Percentiles rank a stretch among this genome's conserved stretches.
Conservation (phyloP, 176 grass and related monocot genomes). For the Oryza meridionalis region DNA sequence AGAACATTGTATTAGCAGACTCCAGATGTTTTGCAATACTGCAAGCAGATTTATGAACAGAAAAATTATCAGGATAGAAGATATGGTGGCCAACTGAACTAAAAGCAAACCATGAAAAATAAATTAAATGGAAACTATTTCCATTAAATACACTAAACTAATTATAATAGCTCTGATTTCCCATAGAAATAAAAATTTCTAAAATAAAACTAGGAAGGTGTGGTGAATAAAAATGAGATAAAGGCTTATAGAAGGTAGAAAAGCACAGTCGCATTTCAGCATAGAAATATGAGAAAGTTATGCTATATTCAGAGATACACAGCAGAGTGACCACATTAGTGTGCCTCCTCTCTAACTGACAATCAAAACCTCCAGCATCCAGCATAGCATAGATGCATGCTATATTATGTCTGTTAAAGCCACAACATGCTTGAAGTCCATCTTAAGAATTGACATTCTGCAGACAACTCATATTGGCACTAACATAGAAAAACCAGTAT, state of each 20-base stretch:
- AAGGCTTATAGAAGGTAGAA: not conserved
- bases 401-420: not conserved
- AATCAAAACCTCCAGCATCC: slow-evolving; percentile 17
- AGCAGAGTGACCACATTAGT: not conserved
- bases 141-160: not conserved
- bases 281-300: not conserved
- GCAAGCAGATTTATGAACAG: not conserved
- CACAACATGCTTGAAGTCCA: not conserved
- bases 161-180: not conserved
- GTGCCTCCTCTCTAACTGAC: not conserved
- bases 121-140: not conserved
- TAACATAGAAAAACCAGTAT: not conserved
- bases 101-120: not conserved
- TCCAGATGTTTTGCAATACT: slow-evolving; percentile 62
- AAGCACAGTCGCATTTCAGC: slow-evolving; percentile 11
- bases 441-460: not conserved
- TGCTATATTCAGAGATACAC: slow-evolving; percentile 22
- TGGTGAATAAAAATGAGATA: not conserved
- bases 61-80: slow-evolving; percentile 1
- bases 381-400: slow-evolving; percentile 4
- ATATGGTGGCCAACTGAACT: not conserved
- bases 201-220: not conserved
- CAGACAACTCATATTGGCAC: not conserved
- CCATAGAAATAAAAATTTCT: not conserved
- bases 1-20: slow-evolving; percentile 64